phyloP scores from a whole-genome alignment of 129 eudicot species.

The Scalesia atractyloides region DNA sequence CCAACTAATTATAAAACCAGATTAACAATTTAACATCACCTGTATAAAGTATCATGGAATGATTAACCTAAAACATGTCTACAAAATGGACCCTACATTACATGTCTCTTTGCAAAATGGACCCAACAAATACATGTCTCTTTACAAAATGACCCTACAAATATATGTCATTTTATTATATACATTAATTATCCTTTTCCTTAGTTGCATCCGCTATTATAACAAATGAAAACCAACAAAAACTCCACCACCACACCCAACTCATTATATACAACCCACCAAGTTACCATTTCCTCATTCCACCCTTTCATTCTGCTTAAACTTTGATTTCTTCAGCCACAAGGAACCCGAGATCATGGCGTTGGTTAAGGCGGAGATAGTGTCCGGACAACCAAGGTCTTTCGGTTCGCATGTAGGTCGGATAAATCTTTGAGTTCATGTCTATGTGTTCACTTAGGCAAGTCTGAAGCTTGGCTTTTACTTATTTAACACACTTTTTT shows the following conservation, averaged over 20 bases:
- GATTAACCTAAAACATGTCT: conserved; percentile 3
- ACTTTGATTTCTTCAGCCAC: conserved; percentile 30
- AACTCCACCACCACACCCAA: conserved; percentile 35
- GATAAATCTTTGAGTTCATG: conserved; percentile 29
- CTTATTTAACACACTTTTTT: conserved; percentile 26
- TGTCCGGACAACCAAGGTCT: conserved; percentile 8
- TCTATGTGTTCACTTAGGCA: conserved; percentile 49
- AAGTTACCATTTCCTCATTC: conserved; percentile 33
- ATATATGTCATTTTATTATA: conserved; percentile 29
- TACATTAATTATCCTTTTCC: conserved; percentile 24
- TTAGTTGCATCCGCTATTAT: conserved; percentile 46
- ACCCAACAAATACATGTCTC: conserved; percentile 17
- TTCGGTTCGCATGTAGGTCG: conserved; percentile 10
- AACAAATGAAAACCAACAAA: conserved; percentile 37
- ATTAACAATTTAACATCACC: neutral
- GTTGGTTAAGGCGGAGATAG: conserved; percentile 6
- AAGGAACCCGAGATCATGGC: conserved; percentile 17
- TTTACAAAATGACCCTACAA: conserved; percentile 29
- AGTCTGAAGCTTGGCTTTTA: conserved; percentile 50
- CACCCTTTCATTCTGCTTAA: conserved; percentile 8
- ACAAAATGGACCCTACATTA: conserved; percentile 1
- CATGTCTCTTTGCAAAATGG: neutral
- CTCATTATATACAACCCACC: conserved; percentile 45
- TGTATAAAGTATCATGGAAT: neutral
- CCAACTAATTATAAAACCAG: neutral